Conservation (phyloP, 106 monocot species). For the Dendrobium chrysotoxum region DNA sequence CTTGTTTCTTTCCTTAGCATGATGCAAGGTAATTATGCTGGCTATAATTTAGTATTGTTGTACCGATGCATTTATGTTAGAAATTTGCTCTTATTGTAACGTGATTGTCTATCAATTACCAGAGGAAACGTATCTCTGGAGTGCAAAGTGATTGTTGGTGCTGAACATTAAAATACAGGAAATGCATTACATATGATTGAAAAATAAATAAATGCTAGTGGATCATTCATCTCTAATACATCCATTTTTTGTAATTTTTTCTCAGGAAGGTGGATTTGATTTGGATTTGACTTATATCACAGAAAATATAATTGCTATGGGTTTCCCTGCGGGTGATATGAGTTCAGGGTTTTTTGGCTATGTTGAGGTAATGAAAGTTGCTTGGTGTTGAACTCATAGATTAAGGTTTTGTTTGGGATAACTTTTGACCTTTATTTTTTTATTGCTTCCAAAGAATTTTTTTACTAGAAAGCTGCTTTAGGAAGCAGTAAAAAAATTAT, state of each 20-base stretch:
- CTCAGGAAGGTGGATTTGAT: conserved; percentile 97
- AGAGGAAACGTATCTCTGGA: neutral
- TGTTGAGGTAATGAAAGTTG: conserved; percentile 66
- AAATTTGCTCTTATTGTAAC: neutral
- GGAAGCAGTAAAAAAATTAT: no score
- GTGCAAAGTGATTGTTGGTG: neutral
- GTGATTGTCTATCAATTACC: neutral
- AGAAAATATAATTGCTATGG: conserved; percentile 99
- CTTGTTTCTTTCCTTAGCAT: neutral
- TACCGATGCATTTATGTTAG: neutral
- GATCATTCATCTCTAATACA: neutral
- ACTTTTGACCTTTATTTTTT: no score
- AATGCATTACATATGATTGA: conserved; percentile 2
- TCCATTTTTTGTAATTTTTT: conserved; percentile 4
- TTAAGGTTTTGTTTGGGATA: neutral
- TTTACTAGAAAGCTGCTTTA: no score
- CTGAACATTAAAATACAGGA: neutral
- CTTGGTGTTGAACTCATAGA: neutral
- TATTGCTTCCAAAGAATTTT: no score
- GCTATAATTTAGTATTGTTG: neutral
- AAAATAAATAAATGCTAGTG: neutral
- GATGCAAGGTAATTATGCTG: neutral
- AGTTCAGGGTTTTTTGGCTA: conserved; percentile 99
- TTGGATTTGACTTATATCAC: conserved; percentile 96
- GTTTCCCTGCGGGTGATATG: conserved; percentile 97